These are phyloP conservation scores for Penicillium salamii DNA, from an alignment of 495 filamentous ascomycete species.

Conservation along the genomic window DNA sequence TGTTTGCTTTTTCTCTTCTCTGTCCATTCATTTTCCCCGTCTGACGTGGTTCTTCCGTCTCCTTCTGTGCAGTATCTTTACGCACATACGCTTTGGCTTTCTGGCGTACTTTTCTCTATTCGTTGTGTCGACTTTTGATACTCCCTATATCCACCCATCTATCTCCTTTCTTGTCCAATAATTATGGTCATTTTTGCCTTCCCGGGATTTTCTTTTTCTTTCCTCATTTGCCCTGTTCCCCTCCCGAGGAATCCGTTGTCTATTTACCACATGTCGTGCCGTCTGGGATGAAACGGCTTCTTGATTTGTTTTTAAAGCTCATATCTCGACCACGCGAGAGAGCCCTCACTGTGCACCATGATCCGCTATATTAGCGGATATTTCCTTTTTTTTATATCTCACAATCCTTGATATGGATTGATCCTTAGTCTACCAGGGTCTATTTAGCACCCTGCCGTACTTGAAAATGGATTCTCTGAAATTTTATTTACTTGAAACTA, in stretches of 20 bases:
- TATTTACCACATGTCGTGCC: constrained; percentile 24
- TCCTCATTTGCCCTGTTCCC: constrained; percentile 11
- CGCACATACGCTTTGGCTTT: constrained; percentile 20
- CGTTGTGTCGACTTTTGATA: constrained; percentile 37
- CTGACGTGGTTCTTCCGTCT: constrained; percentile 24
- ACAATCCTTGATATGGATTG: constrained; percentile 22
- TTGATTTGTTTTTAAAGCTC: constrained; percentile 5
- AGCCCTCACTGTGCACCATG: constrained; percentile 21
- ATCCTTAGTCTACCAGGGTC: constrained; percentile 14
- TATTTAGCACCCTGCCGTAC: constrained; percentile 20
- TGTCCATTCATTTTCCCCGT: constrained; percentile 20
- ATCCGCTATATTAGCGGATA: constrained; percentile 6
- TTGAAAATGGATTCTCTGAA: constrained; percentile 25
- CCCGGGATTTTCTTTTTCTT: constrained; percentile 17
- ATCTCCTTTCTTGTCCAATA: constrained; percentile 21
- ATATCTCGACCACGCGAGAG: constrained; percentile 11
- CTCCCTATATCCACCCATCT: constrained; percentile 29
- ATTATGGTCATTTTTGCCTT: constrained; percentile 14
- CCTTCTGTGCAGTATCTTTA: constrained; percentile 23
- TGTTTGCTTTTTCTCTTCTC: constrained; percentile 27
- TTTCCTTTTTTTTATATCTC: constrained; percentile 28
- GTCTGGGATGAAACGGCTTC: constrained; percentile 26
- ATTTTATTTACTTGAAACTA: not conserved
- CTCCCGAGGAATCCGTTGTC: constrained; percentile 14
- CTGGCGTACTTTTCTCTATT: constrained; percentile 28